Conservation (phyloP, 257 asterid genomes). For the Nicotiana sylvestris region DNA sequence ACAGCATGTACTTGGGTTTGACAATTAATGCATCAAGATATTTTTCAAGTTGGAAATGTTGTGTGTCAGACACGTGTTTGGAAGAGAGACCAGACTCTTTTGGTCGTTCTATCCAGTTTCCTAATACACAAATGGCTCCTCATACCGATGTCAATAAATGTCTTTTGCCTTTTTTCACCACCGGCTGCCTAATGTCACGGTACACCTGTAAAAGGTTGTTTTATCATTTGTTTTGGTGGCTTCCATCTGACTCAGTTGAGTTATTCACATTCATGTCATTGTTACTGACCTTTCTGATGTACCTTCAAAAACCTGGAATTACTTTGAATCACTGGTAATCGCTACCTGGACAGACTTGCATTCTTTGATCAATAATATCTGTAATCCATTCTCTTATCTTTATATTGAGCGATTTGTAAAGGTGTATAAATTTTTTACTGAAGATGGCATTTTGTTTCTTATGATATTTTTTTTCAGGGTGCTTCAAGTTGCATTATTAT, state of each 20-base stretch:
- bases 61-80: neutral
- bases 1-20: too few species aligned
- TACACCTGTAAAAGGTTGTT: neutral
- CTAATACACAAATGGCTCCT: neutral
- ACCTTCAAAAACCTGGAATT: too few species aligned
- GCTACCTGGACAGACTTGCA: too few species aligned
- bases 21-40: neutral
- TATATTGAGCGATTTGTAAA: too few species aligned
- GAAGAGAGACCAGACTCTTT: neutral
- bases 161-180: neutral
- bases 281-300: too few species aligned
- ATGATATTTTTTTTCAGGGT: neutral
- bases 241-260: too few species aligned
- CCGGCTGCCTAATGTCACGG: neutral
- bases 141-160: neutral
- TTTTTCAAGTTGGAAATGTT: neutral
- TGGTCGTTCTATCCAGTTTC: neutral
- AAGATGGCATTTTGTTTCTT: neutral
- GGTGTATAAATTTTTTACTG: too few species aligned
- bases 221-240: neutral
- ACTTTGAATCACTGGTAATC: too few species aligned
- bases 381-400: too few species aligned
- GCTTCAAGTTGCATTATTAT: neutral
- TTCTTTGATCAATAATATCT: too few species aligned
- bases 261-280: too few species aligned